A percentile compares a stretch with the other conserved stretches of the same genome.
phyloP scores from a whole-genome alignment of 169 alveolate genomes.

The Prorocentrum cordatum region DNA sequence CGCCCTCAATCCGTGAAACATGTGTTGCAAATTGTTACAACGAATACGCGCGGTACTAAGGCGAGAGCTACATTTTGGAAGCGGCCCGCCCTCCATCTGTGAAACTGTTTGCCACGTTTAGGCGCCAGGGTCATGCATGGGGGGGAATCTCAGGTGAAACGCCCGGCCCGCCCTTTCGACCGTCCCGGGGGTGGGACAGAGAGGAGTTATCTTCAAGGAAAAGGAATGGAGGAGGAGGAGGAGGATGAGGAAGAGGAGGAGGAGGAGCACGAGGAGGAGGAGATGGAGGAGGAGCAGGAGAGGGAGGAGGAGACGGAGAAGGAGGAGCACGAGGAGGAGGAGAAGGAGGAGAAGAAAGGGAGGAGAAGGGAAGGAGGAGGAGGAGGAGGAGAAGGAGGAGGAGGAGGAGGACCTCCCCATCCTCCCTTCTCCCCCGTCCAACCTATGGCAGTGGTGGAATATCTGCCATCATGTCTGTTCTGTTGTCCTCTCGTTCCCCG shows the following conservation, averaged over 20 bases:
- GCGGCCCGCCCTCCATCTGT: too few species aligned
- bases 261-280: slow-evolving; percentile 72
- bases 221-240: slow-evolving; percentile 88
- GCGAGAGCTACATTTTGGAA: too few species aligned
- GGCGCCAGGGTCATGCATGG: neutral
- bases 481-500: too few species aligned
- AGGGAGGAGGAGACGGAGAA: neutral
- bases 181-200: too few species aligned
- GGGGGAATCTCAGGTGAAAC: slow-evolving; percentile 76
- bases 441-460: too few species aligned
- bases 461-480: too few species aligned
- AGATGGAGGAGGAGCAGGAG: neutral
- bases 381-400: neutral
- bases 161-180: too few species aligned
- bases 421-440: too few species aligned
- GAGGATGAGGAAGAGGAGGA: slow-evolving; percentile 81
- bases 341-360: neutral
- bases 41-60: too few species aligned
- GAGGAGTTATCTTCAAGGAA: too few species aligned
- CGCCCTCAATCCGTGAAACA: too few species aligned
- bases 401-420: neutral
- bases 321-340: neutral
- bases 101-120: neutral
- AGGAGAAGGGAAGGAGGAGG: neutral
- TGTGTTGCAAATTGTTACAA: too few species aligned